Base-by-base conservation (phyloP, 306 rosid species). In the Fragaria ananassa region DNA sequence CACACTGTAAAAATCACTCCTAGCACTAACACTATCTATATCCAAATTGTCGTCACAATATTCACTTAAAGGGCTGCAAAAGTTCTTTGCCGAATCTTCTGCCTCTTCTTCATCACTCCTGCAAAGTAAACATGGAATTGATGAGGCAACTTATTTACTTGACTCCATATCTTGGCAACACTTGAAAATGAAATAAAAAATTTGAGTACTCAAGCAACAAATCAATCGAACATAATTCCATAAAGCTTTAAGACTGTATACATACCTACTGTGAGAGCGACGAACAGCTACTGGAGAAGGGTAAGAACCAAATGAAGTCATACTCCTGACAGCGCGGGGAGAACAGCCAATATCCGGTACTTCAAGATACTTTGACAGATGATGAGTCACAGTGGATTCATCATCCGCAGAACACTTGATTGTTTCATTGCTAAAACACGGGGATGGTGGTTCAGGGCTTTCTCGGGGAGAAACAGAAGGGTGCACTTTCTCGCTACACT, bases 61-160 rank as follows among this genome's bases (percentile, higher is more conserved):
- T 83, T 90, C 94, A 92, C 87, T 87, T 23, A 88, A 85, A 75
- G 87, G 93, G 85, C 93, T 81, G 84, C 75, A 85, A 81, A 79
- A 75, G 80, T 83, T 91, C 88, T 87, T 92, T 80, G 80, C 88
- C 50, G 86, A 89, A 83, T 92, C 91, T 78, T 85, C 96, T 13
- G 63, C 81, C 81, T 88, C 92, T 46, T 95, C 96, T 77, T 89
- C 97, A 60, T 90, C 90, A 44, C 93, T 88, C 96, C 99, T 95
- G 81, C 89, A 81, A 45, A 78, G 74, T 45, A 78, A 70, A 76
- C 56, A 76, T 12, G 42, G 45, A 70, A 66, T 78, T 82, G 79
- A 44, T 53, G 34, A 73, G 18, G 61, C 25, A 15, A 37, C 15
- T 1, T 8, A 64, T 8, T 35, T 14, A 64, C 41, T 7, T 12